Conservation (phyloP, 345 rosid genomes). For the Mercurialis annua region DNA sequence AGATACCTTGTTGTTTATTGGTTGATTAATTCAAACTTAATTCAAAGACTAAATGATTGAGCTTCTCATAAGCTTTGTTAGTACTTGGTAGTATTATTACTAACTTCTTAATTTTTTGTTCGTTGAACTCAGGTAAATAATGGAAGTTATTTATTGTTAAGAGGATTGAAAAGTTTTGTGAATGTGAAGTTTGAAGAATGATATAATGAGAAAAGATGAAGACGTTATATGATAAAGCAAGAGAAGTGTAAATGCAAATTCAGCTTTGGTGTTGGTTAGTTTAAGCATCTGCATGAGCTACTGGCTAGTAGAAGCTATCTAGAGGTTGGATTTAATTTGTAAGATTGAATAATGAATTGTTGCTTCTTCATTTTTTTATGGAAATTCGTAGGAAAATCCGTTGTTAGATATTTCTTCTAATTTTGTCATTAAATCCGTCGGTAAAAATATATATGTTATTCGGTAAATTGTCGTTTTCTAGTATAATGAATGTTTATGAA, state of each 20-base stretch:
- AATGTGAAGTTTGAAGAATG: background rate
- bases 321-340: background rate
- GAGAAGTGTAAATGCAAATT: background rate
- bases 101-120: background rate
- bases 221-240: background rate
- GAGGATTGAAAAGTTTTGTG: background rate
- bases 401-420: too few species aligned
- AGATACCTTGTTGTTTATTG: background rate
- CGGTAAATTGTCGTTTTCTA: too few species aligned
- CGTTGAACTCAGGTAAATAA: background rate
- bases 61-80: background rate
- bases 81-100: background rate
- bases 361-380: background rate
- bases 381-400: too few species aligned
- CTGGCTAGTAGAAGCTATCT: background rate
- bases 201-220: background rate
- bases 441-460: too few species aligned
- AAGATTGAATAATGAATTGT: background rate
- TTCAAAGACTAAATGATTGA: background rate
- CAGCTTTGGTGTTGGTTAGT: too few species aligned
- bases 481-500: too few species aligned
- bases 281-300: background rate
- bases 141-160: background rate
- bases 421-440: too few species aligned
- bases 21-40: conserved; percentile 7